These are phyloP conservation scores for Hanseniaspora thailandica DNA, from an alignment of 805 yeast species.

Conservation along the genomic window DNA sequence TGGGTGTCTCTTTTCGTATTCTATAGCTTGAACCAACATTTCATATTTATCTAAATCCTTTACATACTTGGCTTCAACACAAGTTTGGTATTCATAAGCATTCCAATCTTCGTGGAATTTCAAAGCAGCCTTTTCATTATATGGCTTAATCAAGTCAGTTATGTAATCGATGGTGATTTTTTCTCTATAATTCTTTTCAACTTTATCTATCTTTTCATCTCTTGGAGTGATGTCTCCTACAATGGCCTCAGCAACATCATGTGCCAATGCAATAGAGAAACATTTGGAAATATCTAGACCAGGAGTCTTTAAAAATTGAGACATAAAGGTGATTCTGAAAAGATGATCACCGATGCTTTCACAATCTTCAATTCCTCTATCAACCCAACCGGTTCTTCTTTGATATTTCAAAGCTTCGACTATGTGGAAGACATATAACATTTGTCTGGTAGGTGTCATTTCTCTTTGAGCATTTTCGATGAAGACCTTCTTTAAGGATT, in stretches of 20 bases:
- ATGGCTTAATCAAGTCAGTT: slow-evolving; percentile 47
- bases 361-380: slow-evolving; percentile 36
- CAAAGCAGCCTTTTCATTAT: slow-evolving; percentile 48
- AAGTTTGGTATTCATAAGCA: slow-evolving; percentile 77
- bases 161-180: slow-evolving; percentile 58
- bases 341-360: slow-evolving; percentile 85
- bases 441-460: slow-evolving; percentile 32
- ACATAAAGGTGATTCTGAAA: slow-evolving; percentile 82
- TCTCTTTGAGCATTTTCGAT: slow-evolving; percentile 21
- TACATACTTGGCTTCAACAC: slow-evolving; percentile 75
- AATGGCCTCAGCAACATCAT: slow-evolving; percentile 85
- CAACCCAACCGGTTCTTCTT: slow-evolving; percentile 90
- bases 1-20: slow-evolving; percentile 62
- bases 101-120: slow-evolving; percentile 67
- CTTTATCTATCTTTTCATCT: slow-evolving; percentile 51
- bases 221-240: slow-evolving; percentile 92
- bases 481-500: slow-evolving; percentile 23
- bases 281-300: slow-evolving; percentile 54
- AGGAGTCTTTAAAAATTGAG: slow-evolving; percentile 51
- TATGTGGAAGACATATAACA: slow-evolving; percentile 50
- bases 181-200: slow-evolving; percentile 78
- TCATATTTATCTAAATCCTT: slow-evolving; percentile 91
- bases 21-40: slow-evolving; percentile 68
- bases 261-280: slow-evolving; percentile 75
- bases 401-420: slow-evolving; percentile 63